phyloP scores from a whole-genome alignment of 1,139 yeast genomes.

The Taiozyma sp. region DNA sequence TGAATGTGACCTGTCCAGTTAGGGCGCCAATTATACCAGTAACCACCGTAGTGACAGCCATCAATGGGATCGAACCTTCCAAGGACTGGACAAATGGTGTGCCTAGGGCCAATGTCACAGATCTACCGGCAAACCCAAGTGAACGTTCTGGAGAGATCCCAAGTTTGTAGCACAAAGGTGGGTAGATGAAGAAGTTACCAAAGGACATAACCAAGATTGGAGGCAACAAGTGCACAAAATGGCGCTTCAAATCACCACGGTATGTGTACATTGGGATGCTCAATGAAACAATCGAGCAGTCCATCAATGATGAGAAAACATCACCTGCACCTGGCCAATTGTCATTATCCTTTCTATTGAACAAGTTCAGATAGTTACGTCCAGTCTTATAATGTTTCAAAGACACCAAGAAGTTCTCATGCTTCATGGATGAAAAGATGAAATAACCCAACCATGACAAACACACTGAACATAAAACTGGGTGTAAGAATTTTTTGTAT shows the following conservation, averaged over 20 bases:
- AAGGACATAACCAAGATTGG: slow-evolving; percentile 55
- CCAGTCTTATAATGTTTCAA: slow-evolving; percentile 63
- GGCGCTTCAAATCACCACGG: slow-evolving; percentile 54
- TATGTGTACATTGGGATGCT: slow-evolving; percentile 77
- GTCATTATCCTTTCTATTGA: slow-evolving; percentile 31
- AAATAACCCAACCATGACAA: slow-evolving; percentile 56
- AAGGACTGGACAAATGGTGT: slow-evolving; percentile 62
- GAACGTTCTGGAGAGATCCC: slow-evolving; percentile 58
- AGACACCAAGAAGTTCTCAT: slow-evolving; percentile 42
- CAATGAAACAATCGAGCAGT: slow-evolving; percentile 67
- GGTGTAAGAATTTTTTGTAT: slow-evolving; percentile 54
- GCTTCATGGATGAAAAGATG: slow-evolving; percentile 51
- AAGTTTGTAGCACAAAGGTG: slow-evolving; percentile 56
- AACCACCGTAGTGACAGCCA: slow-evolving; percentile 75
- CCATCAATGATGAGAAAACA: slow-evolving; percentile 63
- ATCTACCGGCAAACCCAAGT: slow-evolving; percentile 73
- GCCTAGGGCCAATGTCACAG: slow-evolving; percentile 78
- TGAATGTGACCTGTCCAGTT: slow-evolving; percentile 51
- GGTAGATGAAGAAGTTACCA: slow-evolving; percentile 61
- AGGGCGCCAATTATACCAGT: slow-evolving; percentile 76
- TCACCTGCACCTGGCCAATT: slow-evolving; percentile 82
- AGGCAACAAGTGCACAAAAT: slow-evolving; percentile 52
- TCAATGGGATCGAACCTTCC: slow-evolving; percentile 63
- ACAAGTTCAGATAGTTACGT: slow-evolving; percentile 54
- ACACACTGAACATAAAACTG: slow-evolving; percentile 62